Base-by-base conservation (phyloP, 768 basidiomycete species). In the Pholiota microspora region DNA sequence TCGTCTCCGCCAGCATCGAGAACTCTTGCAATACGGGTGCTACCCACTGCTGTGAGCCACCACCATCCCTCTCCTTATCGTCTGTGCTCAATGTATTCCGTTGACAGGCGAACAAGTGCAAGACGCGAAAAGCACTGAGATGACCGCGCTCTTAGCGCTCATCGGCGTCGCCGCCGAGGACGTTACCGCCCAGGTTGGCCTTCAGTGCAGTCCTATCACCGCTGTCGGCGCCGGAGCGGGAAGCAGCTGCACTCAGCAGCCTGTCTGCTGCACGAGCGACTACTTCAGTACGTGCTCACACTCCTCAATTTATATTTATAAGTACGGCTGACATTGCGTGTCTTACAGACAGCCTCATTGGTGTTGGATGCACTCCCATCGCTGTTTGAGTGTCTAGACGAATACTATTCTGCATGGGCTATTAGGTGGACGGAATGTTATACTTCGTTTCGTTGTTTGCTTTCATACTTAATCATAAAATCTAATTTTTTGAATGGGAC, bases 1-100 rank as follows among this genome's bases (percentile, higher is more conserved):
- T 67, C 50, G 66, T 61, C 29, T 68, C 67, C 27, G 71, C 71
- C n/a, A 55, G 48, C 8, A 59, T 58, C 45, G 31, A 45, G 23
- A 51, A 55, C 40, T 61, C 61, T 23, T 70, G 69, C 66, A 67
- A 65, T 63, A 69, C 67, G 28, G 69, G 69, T 18, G 12, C 60
- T 21, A 35, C 64, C 27, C 64, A 68, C 34, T 70, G 69, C 64
- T 70, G 69, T 62, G 16, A 25, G 61, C n/a, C n/a, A n/a, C n/a
- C n/a, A n/a, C n/a, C 58, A 28, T 13, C 21, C 12, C 29, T 31
- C 6, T 12, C 29, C 12, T 31, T 12, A 31, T 31, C 12, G 12
- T 31, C 12, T 31, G 12, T 31, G 12, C 6, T 31, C 12, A 31
- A 31, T 12, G 38, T 10, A 40, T 18, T 18, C 21, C 38, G 15